Evolutionary conservation across 441 rosid genomes (phyloP), one percentile per base, ranked within the genome.

Genomic region (Mallotus japonicus): DNA sequence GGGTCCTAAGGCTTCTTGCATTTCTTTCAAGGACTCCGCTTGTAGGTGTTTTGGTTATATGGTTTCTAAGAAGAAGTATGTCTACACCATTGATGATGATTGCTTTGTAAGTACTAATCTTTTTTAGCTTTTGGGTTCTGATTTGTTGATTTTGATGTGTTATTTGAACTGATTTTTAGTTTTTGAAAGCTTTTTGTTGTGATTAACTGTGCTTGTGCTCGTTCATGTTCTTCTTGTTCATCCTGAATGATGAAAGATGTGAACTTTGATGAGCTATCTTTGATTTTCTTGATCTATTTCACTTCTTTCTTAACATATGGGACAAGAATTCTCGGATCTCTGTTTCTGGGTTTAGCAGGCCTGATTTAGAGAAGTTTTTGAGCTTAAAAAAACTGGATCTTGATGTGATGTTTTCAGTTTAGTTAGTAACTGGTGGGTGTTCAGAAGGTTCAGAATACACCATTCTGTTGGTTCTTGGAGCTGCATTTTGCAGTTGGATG

Each of bases 1-100:
- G 20, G 99, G 97, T 76, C 97, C 99, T 16, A 92, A 92, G 82
- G 94, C 99, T 40, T 90, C 95, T 8, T 95, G 99, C 80, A 95
- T 95, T 84, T 95, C 99, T 66, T 95, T 92, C 86, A 95, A 95
- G 87, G 99, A 92, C 83, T 95, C 97, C 56, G 99, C 99, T 69
- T 95, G 97, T 77, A 84, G 97, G 37, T 95, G 97, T 82, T 95
- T 95, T 62, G 99, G 99, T 6, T 95, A 80, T 87, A 89, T 95
- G 97, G 90, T 95, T 59, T 92, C 99, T 66, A 92, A 92, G 93
- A 95, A 95, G 94, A 95, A 95, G 89, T 95, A 92, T 72, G 80
- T 95, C 85, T 95, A 79, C 86, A 95, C 99, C 34, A 95, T 92
- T 53, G 99, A 92, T 73, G 97, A 95, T 62, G 99, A 95, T 78